Conservation (phyloP, 2,329 filamentous ascomycete genomes). For the Leptoxyphium fumago region DNA sequence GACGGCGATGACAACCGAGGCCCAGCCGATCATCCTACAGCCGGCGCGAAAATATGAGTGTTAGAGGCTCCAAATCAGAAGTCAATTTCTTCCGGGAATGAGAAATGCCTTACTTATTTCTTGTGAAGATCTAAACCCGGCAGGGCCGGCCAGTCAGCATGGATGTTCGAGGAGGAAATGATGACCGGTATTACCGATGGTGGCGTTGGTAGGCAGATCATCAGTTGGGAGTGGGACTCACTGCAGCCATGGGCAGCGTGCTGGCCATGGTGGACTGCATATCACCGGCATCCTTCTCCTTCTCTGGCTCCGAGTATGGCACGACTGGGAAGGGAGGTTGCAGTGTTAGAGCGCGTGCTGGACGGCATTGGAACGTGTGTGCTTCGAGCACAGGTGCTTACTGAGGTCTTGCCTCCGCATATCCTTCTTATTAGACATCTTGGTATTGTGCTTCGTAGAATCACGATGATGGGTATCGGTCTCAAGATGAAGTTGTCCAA, state of each 20-base stretch:
- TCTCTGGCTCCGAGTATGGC: conserved; percentile 65
- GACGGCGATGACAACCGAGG: conserved; percentile 56
- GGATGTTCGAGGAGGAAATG: conserved; percentile 3
- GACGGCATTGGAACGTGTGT: too few species aligned
- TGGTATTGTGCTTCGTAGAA: conserved; percentile 5
- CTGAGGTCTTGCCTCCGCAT: conserved; percentile 61
- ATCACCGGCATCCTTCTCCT: conserved; percentile 50
- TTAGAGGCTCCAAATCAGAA: not conserved
- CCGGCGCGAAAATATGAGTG: conserved; percentile 6
- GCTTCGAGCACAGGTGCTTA: conserved; percentile 27
- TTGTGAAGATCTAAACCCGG: conserved; percentile 58
- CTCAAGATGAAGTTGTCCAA: too few species aligned
- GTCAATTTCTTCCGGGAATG: not conserved
- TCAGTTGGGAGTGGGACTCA: conserved; percentile 26
- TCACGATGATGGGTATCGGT: too few species aligned
- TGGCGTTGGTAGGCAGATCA: not conserved
- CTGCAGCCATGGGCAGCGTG: conserved; percentile 85
- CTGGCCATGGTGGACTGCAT: conserved; percentile 56
- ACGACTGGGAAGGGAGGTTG: conserved; percentile 47
- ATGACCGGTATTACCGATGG: not conserved
- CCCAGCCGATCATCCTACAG: conserved; percentile 51
- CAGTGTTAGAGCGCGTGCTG: too few species aligned
- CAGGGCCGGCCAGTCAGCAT: conserved; percentile 13
- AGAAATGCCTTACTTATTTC: conserved; percentile 51
- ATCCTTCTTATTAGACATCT: conserved; percentile 58